These are phyloP conservation scores for Fusarium haematococcum DNA, from an alignment of 2,329 filamentous ascomycete genomes.

Conservation along the genomic window DNA sequence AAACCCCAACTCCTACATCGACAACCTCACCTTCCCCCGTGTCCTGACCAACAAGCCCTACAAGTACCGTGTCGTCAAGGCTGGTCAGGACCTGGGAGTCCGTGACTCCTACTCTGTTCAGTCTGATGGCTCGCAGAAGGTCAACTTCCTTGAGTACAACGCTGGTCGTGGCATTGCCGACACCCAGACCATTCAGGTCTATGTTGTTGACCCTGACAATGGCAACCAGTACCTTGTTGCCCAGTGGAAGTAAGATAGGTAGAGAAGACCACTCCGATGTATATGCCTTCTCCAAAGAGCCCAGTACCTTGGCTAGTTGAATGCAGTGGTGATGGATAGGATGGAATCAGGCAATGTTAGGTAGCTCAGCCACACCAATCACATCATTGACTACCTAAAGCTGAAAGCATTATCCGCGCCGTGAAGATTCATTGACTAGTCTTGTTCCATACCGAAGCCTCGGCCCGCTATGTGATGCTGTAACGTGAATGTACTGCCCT, in stretches of 20 bases:
- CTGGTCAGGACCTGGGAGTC: constrained; percentile 2
- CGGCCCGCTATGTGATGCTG: too few relatives aligned
- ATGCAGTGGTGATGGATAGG: neutral
- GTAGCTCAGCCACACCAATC: neutral
- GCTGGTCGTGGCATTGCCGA: constrained; percentile 14
- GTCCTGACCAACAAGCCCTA: constrained; percentile 18
- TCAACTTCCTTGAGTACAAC: constrained; percentile 27
- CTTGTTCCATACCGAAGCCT: neutral
- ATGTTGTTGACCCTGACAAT: constrained; percentile 14
- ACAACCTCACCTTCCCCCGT: constrained; percentile 19
- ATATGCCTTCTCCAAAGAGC: neutral
- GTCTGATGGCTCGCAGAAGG: constrained; percentile 12
- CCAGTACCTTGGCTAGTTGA: neutral
- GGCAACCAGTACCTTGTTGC: constrained; percentile 9
- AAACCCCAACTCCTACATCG: constrained; percentile 18
- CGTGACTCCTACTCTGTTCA: constrained; percentile 4
- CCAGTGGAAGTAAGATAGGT: constrained; percentile 9
- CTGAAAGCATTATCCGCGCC: too few relatives aligned
- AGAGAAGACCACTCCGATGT: too few relatives aligned
- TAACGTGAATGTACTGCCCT: too few relatives aligned
- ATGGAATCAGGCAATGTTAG: neutral
- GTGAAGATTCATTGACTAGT: neutral
- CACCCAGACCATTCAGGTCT: constrained; percentile 14
- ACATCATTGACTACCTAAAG: neutral
- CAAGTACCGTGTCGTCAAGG: constrained; percentile 22